Evolutionary conservation across 139 green algal genomes (phyloP), one percentile per base, ranked within the genome.

Genomic region (Coccomyxa sp.): DNA sequence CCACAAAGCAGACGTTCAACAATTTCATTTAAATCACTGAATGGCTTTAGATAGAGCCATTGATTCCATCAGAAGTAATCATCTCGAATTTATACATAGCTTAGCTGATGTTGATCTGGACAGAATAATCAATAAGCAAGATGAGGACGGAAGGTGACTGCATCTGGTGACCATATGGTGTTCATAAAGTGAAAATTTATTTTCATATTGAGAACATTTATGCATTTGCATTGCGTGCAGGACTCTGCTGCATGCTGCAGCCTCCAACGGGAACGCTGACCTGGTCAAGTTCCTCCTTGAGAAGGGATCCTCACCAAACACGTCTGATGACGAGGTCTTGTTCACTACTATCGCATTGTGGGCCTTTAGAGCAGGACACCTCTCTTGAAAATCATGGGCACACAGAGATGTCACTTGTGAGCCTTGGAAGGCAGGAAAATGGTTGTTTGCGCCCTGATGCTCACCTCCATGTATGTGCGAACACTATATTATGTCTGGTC

Each of bases 301-400:
- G 7, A 58, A 82, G 13, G 89, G 90, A 0, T 91, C 81, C 1
- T 59, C 13, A 12, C 59, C 75, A 1, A 90, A 90, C 58, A 83
- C 84, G n/a, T 68, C 81, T 21, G 92, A 95, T 71, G 91, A 95
- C 66, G 92, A 95, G 88, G 91, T 93, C 76, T 12, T 60, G 0
- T 67, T 17, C 51, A 57, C 12, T 21, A 12, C 16, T 32, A 16
- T 18, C 15, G 13, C 60, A n/a, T 59, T n/a, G 57, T n/a, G n/a
- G n/a, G n/a, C n/a, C n/a, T n/a, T n/a, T n/a, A n/a, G n/a, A n/a
- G n/a, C n/a, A n/a, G n/a, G n/a, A n/a, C n/a, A n/a, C n/a, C n/a
- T 51, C 38, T 51, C 38, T 7, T 51, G 38, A 51, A 51, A 51
- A 51, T 3, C 38, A 51, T 51, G 38, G 38, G 38, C 38, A 51